phyloP scores from a whole-genome alignment of 2,329 filamentous ascomycete genomes.

The Teratosphaeria destructans region DNA sequence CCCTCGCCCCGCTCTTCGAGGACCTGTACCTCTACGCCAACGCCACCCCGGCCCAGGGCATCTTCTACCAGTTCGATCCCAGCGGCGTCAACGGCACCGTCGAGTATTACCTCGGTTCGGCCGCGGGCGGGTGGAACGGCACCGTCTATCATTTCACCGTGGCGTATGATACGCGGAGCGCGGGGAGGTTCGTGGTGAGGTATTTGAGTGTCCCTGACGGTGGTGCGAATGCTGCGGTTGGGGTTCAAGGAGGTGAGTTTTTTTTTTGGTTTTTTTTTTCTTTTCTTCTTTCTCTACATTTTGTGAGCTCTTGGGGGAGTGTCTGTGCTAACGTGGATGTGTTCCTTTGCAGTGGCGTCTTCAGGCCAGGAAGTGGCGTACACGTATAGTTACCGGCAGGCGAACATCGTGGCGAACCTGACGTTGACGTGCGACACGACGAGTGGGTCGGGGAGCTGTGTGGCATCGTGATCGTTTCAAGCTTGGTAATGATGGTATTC shows the following conservation, averaged over 20 bases:
- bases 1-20: slow-evolving; percentile 23
- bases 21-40: slow-evolving; percentile 20
- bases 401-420: not conserved
- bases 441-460: not conserved
- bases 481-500: not conserved
- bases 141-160: slow-evolving; percentile 23
- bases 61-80: slow-evolving; percentile 23
- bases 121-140: slow-evolving; percentile 6
- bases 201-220: slow-evolving; percentile 19
- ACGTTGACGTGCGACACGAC: slow-evolving; percentile 1
- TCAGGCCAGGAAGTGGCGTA: not conserved
- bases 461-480: not conserved
- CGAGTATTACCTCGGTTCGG: slow-evolving; percentile 21
- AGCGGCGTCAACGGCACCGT: slow-evolving; percentile 14
- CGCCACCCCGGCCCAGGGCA: slow-evolving; percentile 15
- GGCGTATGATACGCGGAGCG: slow-evolving; percentile 16
- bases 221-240: slow-evolving; percentile 16
- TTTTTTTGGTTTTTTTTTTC: no score
- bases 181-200: slow-evolving; percentile 20
- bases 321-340: not conserved
- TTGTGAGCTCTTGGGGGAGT: not conserved
- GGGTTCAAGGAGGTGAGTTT: slow-evolving; percentile 22
- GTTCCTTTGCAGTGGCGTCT: slow-evolving; percentile 2
- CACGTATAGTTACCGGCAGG: not conserved
- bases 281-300: not conserved